phyloP scores from a whole-genome alignment of 1,284 basidiomycete genomes.

The Melampsora larici-populina region DNA sequence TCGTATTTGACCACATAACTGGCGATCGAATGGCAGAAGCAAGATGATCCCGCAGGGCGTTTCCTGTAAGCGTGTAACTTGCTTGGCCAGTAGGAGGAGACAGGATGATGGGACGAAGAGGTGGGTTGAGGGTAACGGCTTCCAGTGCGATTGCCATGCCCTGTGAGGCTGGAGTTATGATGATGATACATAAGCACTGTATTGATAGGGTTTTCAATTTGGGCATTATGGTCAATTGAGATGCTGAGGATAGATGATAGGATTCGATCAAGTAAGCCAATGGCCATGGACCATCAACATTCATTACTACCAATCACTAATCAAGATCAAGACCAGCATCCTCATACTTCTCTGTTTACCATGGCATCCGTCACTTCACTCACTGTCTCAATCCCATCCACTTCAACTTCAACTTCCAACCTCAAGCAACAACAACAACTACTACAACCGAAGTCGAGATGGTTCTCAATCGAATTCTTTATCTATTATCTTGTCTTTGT shows the following conservation, averaged over 20 bases:
- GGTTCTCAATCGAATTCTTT: conserved; percentile 19
- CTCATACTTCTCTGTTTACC: not conserved
- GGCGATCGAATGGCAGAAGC: conserved; percentile 50
- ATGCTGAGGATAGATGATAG: too few relatives aligned
- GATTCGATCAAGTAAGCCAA: too few relatives aligned
- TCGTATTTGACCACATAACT: conserved; percentile 49
- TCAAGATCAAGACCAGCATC: not conserved
- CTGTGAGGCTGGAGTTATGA: conserved; percentile 50
- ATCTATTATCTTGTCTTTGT: conserved; percentile 20
- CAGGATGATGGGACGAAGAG: conserved; percentile 45
- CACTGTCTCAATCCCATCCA: conserved; percentile 12
- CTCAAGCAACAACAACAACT: not conserved
- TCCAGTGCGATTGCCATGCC: conserved; percentile 50
- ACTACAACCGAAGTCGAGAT: not conserved
- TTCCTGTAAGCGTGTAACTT: not conserved
- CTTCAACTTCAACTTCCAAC: not conserved
- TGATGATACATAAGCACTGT: too few relatives aligned
- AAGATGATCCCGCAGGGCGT: conserved; percentile 44
- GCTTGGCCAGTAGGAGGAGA: not conserved
- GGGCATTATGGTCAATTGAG: too few relatives aligned
- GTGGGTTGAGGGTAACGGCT: conserved; percentile 42
- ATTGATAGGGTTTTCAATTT: too few relatives aligned
- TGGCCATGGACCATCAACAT: too few relatives aligned
- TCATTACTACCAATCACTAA: not conserved
- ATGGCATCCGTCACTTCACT: not conserved